Evolutionary conservation across 805 yeast genomes (phyloP), one percentile per base, ranked within the genome.

Genomic region (Lipomyces chichibuensis): DNA sequence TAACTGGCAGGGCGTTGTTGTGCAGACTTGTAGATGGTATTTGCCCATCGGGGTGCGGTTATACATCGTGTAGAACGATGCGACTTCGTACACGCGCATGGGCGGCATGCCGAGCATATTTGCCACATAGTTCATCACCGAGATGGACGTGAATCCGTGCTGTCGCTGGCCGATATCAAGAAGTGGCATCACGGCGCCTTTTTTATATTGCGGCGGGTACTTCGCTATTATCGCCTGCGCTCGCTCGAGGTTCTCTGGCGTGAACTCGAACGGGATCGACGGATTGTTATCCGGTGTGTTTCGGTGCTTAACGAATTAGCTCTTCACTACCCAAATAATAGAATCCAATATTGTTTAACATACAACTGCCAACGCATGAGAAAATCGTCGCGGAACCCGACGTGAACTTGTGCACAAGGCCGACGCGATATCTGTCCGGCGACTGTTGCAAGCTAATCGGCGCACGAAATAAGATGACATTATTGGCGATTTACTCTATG

Each of bases 51-150:
- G 96, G 71, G 84, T 83, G 78, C 95, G 86, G 80, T 89, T 89
- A 82, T 88, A 91, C 97, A 91, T 91, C 73, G 97, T 91, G 80
- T 91, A 91, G 81, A 91, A 91, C 54, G 96, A 89, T 39, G 97
- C 97, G 71, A 91, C 97, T 78, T 91, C 75, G 78, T 91, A 91
- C 37, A 91, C 97, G 80, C 97, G 86, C 97, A 91, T 91, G 67
- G 96, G 96, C 37, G 97, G 97, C 88, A 91, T 89, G 74, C 90
- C 94, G 74, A 90, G 83, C 75, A 88, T 74, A 78, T 88, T 86
- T 63, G 96, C 97, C 60, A 91, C 96, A 77, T 91, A 89, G 81
- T 91, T 90, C 97, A 91, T 91, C 70, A 90, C 95, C 43, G 91
- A 83, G 73, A 91, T 89, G 53, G 96, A 90, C 55, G 95, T 89